Base-by-base conservation (phyloP, 1,139 yeast species). In the Hansenula sp. region DNA sequence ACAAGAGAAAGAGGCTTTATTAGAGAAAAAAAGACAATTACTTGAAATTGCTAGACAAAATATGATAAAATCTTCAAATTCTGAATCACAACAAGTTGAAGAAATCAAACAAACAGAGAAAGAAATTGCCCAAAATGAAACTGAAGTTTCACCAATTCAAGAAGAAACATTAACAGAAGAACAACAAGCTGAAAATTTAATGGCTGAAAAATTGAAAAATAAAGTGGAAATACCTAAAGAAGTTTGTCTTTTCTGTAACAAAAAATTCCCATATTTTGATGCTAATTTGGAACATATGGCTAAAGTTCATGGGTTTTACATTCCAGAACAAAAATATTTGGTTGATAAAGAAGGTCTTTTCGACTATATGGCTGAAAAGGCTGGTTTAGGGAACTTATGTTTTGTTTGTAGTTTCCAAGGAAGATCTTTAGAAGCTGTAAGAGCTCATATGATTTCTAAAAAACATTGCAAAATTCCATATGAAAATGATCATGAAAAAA, bases 331-430 rank as follows among this genome's bases (percentile, higher is more conserved):
- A 46, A 77, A 74, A 44, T 91, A 77, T 61, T 71, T 93, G 43
- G 72, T 70, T 0, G 89, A 93, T 60, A 73, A 76, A 50, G 74
- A 68, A 38, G 99, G 99, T 0, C 71, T 94, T 42, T 72, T 94
- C 30, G 66, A 69, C 21, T 94, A 94, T 58, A 71, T 94, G 53
- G 88, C 90, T 16, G 99, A 93, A 62, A 94, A 94, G 66, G 80
- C 93, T 50, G 95, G 96, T 28, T 76, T 88, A 44, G 99, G 99
- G 43, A 88, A 88, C 57, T 79, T 91, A 53, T 94, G 99, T 66
- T 71, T 94, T 46, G 78, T 79, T 31, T 94, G 99, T 65, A 72
- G 76, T 44, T 93, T 81, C 62, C 96, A 91, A 68, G 98, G 98
- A 21, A 77, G 80, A 59, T 79, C 86, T 35, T 64, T 93, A 36